Percentiles rank a stretch among this genome's conserved stretches.
phyloP scores from a whole-genome alignment of 163 green algal genomes.

The Coccomyxa subellipsoidea region DNA sequence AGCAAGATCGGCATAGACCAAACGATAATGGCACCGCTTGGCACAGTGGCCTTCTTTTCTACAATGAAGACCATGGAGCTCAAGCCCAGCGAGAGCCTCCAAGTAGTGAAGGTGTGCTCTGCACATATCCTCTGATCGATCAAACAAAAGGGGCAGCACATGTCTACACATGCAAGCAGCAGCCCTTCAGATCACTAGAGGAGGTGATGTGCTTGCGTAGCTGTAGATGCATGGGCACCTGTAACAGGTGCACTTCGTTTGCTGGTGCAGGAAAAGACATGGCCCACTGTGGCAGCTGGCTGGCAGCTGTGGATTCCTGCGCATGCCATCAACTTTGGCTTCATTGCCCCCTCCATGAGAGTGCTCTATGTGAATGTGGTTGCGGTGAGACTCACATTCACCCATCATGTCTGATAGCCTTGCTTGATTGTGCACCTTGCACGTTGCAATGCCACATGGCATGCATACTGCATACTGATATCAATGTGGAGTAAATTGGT shows the following conservation, averaged over 20 bases:
- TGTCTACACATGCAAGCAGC: too few relatives aligned
- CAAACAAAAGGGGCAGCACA: too few relatives aligned
- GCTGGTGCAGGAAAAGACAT: conserved; percentile 4
- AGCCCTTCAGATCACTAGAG: too few relatives aligned
- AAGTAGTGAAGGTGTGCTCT: neutral
- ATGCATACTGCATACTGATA: too few relatives aligned
- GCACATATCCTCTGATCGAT: too few relatives aligned
- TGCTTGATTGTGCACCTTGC: too few relatives aligned
- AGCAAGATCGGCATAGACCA: conserved; percentile 20
- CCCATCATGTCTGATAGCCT: too few relatives aligned
- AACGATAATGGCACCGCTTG: conserved; percentile 15
- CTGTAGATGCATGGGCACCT: too few relatives aligned
- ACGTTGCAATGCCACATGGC: too few relatives aligned
- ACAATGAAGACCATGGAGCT: neutral
- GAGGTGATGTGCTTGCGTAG: too few relatives aligned
- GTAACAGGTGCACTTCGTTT: too few relatives aligned
- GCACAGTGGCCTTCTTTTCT: conserved; percentile 18
- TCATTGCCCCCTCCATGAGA: conserved; percentile 61
- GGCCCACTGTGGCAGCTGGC: conserved; percentile 12
- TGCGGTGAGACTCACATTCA: conserved; percentile 38
- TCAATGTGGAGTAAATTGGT: neutral
- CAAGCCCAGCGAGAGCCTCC: neutral
- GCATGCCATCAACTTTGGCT: conserved; percentile 69
- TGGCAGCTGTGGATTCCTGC: conserved; percentile 63
- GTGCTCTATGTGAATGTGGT: conserved; percentile 76